phyloP scores from a whole-genome alignment of 2,329 filamentous ascomycete genomes.

The Acarospora socialis region DNA sequence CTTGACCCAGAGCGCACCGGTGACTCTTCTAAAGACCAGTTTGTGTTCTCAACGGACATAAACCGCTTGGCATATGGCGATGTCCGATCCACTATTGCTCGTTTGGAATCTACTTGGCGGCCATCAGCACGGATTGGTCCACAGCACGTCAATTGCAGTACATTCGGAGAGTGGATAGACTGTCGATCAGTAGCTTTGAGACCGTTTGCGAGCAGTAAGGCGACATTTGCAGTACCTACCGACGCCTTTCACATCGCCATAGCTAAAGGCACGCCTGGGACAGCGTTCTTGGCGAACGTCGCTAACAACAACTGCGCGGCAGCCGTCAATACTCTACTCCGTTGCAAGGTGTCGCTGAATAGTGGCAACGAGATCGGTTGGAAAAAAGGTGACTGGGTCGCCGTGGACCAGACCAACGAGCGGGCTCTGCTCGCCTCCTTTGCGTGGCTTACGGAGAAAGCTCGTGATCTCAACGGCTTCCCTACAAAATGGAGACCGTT shows the following conservation, averaged over 20 bases:
- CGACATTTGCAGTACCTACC: too few species aligned
- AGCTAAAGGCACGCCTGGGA: not conserved
- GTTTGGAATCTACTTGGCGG: conserved; percentile 32
- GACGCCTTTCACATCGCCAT: too few species aligned
- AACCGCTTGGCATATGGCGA: conserved; percentile 33
- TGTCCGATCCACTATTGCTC: conserved; percentile 31
- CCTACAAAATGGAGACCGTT: conserved; percentile 13
- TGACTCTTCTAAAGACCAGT: conserved; percentile 33
- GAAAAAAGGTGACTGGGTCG: conserved; percentile 14
- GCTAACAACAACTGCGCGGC: not conserved
- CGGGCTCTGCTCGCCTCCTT: conserved; percentile 18
- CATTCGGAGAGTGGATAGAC: conserved; percentile 5
- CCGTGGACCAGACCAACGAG: conserved; percentile 17
- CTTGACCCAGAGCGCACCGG: conserved; percentile 40
- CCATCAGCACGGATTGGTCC: conserved; percentile 18
- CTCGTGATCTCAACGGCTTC: conserved; percentile 13
- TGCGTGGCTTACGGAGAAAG: conserved; percentile 21
- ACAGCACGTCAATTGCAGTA: conserved; percentile 18
- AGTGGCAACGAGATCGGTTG: conserved; percentile 2
- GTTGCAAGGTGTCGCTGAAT: conserved; percentile 5
- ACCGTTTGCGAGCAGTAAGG: too few species aligned
- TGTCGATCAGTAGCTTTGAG: too few species aligned
- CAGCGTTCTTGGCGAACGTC: not conserved
- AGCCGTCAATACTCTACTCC: not conserved
- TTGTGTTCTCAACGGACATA: conserved; percentile 42